Evolutionary conservation across 129 eudicot genomes (phyloP).

Genomic region (Helichrysum umbraculigerum): DNA sequence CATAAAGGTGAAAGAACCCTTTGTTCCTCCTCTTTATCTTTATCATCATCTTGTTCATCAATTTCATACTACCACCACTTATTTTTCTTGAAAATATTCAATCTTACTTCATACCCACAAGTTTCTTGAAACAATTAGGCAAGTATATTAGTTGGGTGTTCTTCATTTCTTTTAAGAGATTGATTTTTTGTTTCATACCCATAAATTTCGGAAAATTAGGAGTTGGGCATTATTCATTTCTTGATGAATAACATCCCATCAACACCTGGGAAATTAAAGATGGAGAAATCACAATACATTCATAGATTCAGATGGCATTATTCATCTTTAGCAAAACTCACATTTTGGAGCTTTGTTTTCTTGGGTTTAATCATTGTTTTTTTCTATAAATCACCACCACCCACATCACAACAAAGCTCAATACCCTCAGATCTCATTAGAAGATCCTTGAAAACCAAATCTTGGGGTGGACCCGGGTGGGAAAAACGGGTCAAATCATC

Average conservation of each 20-base stretch:
- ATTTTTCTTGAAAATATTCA: conserved; percentile 2
- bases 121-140: conserved; percentile 16
- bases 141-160: neutral
- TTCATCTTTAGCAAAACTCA: conserved; percentile 64
- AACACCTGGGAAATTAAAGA: conserved; percentile 81
- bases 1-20: conserved; percentile 6
- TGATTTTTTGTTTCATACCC: conserved; percentile 2
- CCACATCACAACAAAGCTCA: conserved; percentile 35
- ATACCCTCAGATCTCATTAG: conserved; percentile 53
- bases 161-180: neutral
- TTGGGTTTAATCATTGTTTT: conserved; percentile 59
- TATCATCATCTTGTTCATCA: conserved; percentile 17
- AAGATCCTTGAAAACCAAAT: conserved; percentile 62
- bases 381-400: conserved; percentile 54
- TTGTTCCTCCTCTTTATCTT: conserved; percentile 18
- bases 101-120: conserved; percentile 10
- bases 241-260: conserved; percentile 62
- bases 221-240: neutral
- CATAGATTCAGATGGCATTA: conserved; percentile 49
- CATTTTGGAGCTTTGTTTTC: conserved; percentile 75
- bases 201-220: conserved; percentile 16
- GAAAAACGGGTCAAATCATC: conserved; percentile 73
- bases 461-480: conserved; percentile 69
- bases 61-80: neutral
- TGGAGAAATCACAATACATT: conserved; percentile 61